These are phyloP conservation scores for Claviceps purpurea DNA, from an alignment of 2,329 filamentous ascomycete genomes.

Conservation along the genomic window DNA sequence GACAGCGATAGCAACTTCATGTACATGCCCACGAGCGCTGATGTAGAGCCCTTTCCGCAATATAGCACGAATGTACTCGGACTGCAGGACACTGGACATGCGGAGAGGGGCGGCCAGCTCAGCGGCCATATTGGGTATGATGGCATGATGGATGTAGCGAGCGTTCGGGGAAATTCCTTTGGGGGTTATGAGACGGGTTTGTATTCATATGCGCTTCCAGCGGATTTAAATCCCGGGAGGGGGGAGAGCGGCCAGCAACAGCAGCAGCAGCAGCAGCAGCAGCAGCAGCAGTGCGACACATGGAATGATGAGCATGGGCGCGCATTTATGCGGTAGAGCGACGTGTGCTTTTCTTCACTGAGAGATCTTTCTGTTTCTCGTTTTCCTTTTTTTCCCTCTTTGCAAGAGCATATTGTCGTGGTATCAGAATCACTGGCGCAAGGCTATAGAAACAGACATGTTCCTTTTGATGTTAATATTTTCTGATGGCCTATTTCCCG, in stretches of 20 bases:
- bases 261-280: conserved; percentile 5
- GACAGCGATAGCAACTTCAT: conserved; percentile 11
- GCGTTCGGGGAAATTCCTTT: conserved; percentile 22
- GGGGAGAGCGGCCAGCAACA: neutral
- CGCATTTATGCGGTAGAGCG: too few species aligned
- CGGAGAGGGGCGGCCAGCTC: conserved; percentile 14
- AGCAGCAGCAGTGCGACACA: neutral
- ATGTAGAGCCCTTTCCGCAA: conserved; percentile 19
- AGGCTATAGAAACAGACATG: too few species aligned
- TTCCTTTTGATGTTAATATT: too few species aligned
- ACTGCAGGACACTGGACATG: conserved; percentile 15
- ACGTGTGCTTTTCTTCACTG: too few species aligned
- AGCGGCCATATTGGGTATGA: conserved; percentile 15
- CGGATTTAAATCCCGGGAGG: conserved; percentile 14
- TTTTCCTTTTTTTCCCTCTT: neutral
- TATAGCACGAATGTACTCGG: conserved; percentile 17
- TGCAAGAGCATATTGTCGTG: neutral
- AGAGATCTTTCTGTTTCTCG: too few species aligned
- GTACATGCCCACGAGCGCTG: conserved; percentile 12
- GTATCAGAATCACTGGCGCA: too few species aligned
- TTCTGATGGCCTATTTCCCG: too few species aligned
- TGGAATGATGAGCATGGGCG: conserved; percentile 12
- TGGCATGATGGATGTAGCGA: conserved; percentile 18
- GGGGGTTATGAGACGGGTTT: conserved; percentile 23
- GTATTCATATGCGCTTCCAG: conserved; percentile 20